Conservation (phyloP, 1,139 yeast species). For the Zygosaccharomyces sapae region DNA sequence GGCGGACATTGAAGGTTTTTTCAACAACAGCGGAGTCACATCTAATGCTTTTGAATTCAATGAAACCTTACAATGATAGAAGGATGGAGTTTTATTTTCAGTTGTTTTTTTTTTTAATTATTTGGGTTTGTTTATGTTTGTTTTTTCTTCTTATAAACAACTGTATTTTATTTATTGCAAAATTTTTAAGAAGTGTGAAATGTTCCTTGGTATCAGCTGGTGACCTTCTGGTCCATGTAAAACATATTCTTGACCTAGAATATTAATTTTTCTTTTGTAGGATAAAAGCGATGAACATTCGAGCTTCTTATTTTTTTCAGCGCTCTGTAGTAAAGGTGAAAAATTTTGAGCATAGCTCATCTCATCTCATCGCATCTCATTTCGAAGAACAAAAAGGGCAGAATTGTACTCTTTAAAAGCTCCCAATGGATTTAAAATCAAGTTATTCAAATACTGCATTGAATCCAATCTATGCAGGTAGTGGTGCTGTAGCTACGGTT, state of each 20-base stretch:
- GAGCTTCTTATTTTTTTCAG: neutral
- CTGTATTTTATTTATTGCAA: conserved; percentile 1
- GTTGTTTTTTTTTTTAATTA: neutral
- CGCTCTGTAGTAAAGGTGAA: conserved; percentile 14
- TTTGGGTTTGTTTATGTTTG: neutral
- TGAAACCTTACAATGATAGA: conserved; percentile 23
- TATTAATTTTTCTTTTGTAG: neutral
- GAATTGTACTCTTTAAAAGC: too few species aligned
- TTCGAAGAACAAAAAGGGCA: conserved; percentile 4
- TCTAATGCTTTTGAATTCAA: conserved; percentile 27
- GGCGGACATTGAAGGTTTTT: conserved; percentile 61
- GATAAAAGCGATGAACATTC: neutral
- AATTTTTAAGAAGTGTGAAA: neutral
- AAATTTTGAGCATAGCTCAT: conserved; percentile 13
- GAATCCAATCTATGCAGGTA: conserved; percentile 78
- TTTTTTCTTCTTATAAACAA: neutral
- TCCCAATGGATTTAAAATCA: conserved; percentile 36
- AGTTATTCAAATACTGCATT: conserved; percentile 46
- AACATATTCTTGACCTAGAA: too few species aligned
- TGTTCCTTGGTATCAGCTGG: neutral
- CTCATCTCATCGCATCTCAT: conserved; percentile 15
- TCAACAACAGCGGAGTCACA: conserved; percentile 21
- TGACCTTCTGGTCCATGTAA: neutral
- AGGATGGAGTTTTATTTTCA: neutral
- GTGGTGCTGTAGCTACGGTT: conserved; percentile 66